Evolutionary conservation across 129 eudicot species (phyloP).

Genomic region (Ambrosia artemisiifolia): DNA sequence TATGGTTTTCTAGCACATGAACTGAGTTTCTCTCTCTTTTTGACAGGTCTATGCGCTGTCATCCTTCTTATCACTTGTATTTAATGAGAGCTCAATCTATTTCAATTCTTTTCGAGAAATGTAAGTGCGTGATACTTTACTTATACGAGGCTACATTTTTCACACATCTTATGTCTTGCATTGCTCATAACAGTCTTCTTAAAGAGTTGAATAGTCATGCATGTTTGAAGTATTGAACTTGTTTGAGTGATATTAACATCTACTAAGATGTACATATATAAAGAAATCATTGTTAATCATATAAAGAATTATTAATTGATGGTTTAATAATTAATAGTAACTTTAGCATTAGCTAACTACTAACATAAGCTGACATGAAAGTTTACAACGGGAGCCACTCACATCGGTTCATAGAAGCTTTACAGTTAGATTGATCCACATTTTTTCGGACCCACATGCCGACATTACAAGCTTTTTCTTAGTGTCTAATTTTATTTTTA

Average conservation of each 20-base stretch:
- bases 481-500: background rate
- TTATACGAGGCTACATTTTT: background rate
- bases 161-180: background rate
- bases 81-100: constrained; percentile 57
- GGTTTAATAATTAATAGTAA: background rate
- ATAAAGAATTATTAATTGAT: background rate
- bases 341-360: background rate
- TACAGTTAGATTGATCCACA: background rate
- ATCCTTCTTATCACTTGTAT: constrained; percentile 79
- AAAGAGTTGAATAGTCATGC: background rate
- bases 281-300: background rate
- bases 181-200: background rate
- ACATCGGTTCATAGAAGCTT: background rate
- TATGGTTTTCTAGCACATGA: background rate
- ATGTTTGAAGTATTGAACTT: background rate
- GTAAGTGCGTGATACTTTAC: constrained; percentile 48
- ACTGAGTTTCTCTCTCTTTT: background rate
- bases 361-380: background rate
- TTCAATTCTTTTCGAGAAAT: constrained; percentile 83
- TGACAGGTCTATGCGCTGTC: constrained; percentile 72
- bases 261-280: background rate
- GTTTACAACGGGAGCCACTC: background rate
- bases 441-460: background rate
- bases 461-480: background rate
- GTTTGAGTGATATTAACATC: background rate